These are phyloP conservation scores for Spergularia bocconei DNA, from an alignment of 148 eudicot species.

Conservation along the genomic window DNA sequence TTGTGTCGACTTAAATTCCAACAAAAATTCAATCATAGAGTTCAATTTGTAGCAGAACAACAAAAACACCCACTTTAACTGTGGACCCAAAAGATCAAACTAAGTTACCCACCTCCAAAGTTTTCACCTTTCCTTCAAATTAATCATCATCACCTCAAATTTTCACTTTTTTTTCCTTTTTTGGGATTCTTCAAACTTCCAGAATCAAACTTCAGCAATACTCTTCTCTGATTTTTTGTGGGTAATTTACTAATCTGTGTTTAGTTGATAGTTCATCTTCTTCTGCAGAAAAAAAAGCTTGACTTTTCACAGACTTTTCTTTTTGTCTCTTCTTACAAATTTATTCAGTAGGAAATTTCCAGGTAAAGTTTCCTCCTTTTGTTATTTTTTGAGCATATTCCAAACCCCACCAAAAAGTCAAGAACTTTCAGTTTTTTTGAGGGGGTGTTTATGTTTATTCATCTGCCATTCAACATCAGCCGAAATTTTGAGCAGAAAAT, in stretches of 20 bases:
- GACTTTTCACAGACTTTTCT: not conserved
- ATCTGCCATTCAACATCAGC: slow-evolving; percentile 14
- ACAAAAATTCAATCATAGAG: slow-evolving; percentile 16
- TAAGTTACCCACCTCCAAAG: slow-evolving; percentile 9
- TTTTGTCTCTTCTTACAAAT: not conserved
- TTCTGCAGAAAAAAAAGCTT: slow-evolving; percentile 7
- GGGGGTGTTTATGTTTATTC: not conserved
- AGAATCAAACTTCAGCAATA: not conserved
- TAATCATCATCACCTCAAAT: not conserved
- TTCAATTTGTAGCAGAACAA: not conserved
- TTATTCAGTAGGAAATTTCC: slow-evolving; percentile 20
- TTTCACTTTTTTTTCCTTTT: not conserved
- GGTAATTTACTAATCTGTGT: not conserved
- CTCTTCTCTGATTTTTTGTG: not conserved
- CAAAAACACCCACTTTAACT: slow-evolving; percentile 2
- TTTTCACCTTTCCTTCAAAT: slow-evolving; percentile 1
- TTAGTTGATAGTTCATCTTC: not conserved
- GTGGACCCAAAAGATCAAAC: slow-evolving; percentile 4
- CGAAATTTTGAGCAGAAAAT: slow-evolving; percentile 7
- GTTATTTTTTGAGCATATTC: slow-evolving; percentile 2
- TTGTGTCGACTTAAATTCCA: not conserved
- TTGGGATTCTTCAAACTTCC: slow-evolving; percentile 11
- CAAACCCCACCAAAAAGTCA: slow-evolving; percentile 21
- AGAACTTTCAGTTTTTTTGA: not conserved
- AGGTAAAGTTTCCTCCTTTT: slow-evolving; percentile 13